phyloP scores from a whole-genome alignment of 768 basidiomycete genomes.

The Psilocybe cyanescens region DNA sequence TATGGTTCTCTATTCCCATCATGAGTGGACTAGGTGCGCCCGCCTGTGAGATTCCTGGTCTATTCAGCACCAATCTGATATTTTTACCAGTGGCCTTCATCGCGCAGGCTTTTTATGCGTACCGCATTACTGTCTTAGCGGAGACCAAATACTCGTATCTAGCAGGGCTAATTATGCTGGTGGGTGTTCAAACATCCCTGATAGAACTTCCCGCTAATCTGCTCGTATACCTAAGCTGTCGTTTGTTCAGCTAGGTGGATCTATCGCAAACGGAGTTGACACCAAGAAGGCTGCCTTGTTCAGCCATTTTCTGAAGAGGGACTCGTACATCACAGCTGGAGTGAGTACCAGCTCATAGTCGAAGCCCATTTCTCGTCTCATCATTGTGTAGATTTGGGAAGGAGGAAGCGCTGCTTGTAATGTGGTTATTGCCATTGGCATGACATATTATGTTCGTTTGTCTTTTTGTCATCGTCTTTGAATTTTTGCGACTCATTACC shows the following conservation, averaged over 20 bases:
- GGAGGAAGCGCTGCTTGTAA: conserved; percentile 19
- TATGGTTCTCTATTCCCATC: conserved; percentile 22
- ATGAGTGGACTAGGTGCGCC: conserved; percentile 20
- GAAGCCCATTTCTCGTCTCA: neutral
- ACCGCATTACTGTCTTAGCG: conserved; percentile 11
- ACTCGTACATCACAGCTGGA: conserved; percentile 12
- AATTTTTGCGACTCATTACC: neutral
- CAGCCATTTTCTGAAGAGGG: conserved; percentile 14
- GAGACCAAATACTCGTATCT: conserved; percentile 1
- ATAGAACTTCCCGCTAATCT: neutral
- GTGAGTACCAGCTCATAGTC: conserved; percentile 3
- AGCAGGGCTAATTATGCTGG: conserved; percentile 5
- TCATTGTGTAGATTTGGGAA: conserved; percentile 17
- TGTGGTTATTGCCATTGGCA: conserved; percentile 16
- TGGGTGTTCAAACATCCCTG: neutral
- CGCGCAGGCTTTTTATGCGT: conserved; percentile 18
- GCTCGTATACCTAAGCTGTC: conserved; percentile 5
- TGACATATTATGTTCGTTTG: conserved; percentile 17
- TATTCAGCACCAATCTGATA: neutral
- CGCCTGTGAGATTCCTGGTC: neutral
- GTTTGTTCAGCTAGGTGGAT: conserved; percentile 15
- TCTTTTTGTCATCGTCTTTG: neutral
- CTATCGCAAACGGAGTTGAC: conserved; percentile 16
- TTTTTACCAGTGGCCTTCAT: conserved; percentile 16
- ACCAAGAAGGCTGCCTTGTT: conserved; percentile 14